Conservation (phyloP, 176 grass and related monocot species). For the Ensete ventricosum region DNA sequence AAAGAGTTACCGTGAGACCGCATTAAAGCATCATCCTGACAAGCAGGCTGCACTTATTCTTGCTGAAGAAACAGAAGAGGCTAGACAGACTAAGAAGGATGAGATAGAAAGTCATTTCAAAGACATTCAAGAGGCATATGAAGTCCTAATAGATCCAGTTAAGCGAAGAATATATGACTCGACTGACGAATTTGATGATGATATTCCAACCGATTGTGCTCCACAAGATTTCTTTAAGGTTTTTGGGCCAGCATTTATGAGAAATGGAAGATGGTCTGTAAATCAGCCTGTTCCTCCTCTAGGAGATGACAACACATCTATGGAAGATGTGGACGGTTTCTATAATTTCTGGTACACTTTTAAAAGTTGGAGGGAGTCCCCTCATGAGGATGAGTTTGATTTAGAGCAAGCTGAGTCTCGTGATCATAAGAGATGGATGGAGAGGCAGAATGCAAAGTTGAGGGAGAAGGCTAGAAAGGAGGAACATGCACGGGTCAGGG, state of each 20-base stretch:
- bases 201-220: slow-evolving; percentile 82
- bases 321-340: slow-evolving; percentile 72
- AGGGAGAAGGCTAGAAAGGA: slow-evolving; percentile 83
- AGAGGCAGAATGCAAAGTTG: slow-evolving; percentile 83
- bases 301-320: slow-evolving; percentile 56
- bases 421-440: slow-evolving; percentile 99
- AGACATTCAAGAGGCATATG: slow-evolving; percentile 84
- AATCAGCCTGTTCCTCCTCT: slow-evolving; percentile 67
- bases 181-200: slow-evolving; percentile 98
- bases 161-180: slow-evolving; percentile 95
- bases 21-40: slow-evolving; percentile 97
- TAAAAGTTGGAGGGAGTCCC: slow-evolving; percentile 97
- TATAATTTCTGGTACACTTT: slow-evolving; percentile 96
- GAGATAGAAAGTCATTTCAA: slow-evolving; percentile 97
- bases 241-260: slow-evolving; percentile 91
- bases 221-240: slow-evolving; percentile 97
- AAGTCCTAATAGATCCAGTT: slow-evolving; percentile 81
- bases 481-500: slow-evolving; percentile 58
- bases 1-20: slow-evolving; percentile 86
- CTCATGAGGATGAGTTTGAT: slow-evolving; percentile 86
- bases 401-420: slow-evolving; percentile 95
- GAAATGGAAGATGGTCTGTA: slow-evolving; percentile 86
- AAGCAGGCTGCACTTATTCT: slow-evolving; percentile 74
- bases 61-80: slow-evolving; percentile 65
- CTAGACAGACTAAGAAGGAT: slow-evolving; percentile 84